These are phyloP conservation scores for Daldinia childiae DNA, from an alignment of 495 filamentous ascomycete genomes.

Conservation along the genomic window DNA sequence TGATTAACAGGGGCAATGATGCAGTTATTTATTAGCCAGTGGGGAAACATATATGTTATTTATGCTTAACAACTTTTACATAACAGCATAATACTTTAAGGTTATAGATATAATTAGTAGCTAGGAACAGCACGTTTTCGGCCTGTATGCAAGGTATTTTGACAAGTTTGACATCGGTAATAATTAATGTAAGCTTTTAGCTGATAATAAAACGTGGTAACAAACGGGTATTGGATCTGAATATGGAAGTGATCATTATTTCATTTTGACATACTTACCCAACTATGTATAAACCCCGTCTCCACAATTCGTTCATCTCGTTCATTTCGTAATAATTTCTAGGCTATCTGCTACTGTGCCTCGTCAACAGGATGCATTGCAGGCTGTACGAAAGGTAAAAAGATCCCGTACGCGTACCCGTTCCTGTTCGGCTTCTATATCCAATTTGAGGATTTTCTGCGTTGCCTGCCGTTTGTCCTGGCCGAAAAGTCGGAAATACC, in stretches of 20 bases:
- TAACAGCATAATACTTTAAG: too few species aligned
- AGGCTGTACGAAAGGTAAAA: neutral
- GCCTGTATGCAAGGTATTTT: neutral
- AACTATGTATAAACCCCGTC: neutral
- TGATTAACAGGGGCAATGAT: neutral
- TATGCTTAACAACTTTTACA: neutral
- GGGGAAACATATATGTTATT: neutral
- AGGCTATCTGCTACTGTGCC: neutral
- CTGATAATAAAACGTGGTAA: neutral
- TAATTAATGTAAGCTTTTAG: neutral
- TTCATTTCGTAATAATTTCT: slow-evolving; percentile 4
- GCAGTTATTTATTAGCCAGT: neutral
- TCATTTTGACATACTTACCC: neutral
- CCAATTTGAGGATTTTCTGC: neutral
- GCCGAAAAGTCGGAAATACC: slow-evolving; percentile 15
- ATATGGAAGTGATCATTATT: slow-evolving; percentile 27
- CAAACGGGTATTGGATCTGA: slow-evolving; percentile 15
- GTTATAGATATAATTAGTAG: neutral
- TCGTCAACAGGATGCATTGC: neutral
- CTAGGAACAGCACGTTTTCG: neutral
- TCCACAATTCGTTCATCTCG: neutral
- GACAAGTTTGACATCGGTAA: neutral
- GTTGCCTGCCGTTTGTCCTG: neutral
- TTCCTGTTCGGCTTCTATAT: neutral
- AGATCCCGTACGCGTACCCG: neutral